Percentiles rank a stretch among this genome's conserved stretches.
Conservation (phyloP, 345 rosid species). For the Cardiospermum halicacabum region DNA sequence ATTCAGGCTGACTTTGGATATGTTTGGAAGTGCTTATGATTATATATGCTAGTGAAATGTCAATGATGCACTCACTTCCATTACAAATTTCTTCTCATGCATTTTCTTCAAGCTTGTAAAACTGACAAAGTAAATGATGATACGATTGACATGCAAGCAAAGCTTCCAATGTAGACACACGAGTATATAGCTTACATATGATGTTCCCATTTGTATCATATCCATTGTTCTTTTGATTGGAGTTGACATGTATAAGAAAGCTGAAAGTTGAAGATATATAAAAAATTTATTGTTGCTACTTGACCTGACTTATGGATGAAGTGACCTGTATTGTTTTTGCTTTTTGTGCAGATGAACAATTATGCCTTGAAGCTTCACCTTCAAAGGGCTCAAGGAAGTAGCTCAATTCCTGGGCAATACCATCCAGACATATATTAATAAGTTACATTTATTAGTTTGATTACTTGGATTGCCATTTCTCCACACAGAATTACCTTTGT, state of each 20-base stretch:
- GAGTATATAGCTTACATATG: too few relatives aligned
- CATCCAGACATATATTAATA: conserved; percentile 30
- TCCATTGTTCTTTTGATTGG: not conserved
- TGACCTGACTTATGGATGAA: not conserved
- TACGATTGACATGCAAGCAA: too few relatives aligned
- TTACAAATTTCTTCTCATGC: too few relatives aligned
- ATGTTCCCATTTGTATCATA: not conserved
- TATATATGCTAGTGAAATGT: too few relatives aligned
- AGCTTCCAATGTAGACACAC: too few relatives aligned
- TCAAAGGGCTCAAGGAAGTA: conserved; percentile 35
- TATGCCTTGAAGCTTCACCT: conserved; percentile 45
- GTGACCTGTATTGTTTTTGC: conserved; percentile 10
- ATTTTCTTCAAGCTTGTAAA: too few relatives aligned
- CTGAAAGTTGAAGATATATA: not conserved
- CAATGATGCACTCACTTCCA: too few relatives aligned
- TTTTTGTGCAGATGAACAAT: conserved; percentile 37
- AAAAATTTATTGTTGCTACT: not conserved
- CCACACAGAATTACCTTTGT: not conserved
- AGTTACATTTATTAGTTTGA: not conserved
- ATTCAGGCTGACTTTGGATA: not conserved
- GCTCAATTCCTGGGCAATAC: conserved; percentile 28
- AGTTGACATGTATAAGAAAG: not conserved
- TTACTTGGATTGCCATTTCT: not conserved
- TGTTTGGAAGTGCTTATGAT: too few relatives aligned
- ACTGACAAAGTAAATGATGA: too few relatives aligned